A percentile compares a stretch with the other conserved stretches of the same genome.
Evolutionary conservation across 345 rosid species (phyloP).

Genomic region (Acer negundo): DNA sequence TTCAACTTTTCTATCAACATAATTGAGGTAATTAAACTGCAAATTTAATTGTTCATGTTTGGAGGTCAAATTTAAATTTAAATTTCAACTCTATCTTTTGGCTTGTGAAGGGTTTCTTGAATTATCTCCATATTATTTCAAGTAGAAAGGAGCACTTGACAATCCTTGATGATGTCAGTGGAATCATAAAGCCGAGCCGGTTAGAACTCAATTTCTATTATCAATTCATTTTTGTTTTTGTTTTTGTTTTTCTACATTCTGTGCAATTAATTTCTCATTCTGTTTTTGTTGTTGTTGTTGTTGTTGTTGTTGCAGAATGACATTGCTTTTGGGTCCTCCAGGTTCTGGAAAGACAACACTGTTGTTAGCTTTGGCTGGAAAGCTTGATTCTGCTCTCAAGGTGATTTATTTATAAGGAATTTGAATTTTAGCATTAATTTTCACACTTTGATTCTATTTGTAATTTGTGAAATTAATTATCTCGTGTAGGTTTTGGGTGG

Average conservation of each 20-base stretch:
- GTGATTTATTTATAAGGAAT: slow-evolving; percentile 34
- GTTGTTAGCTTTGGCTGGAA: slow-evolving; percentile 74
- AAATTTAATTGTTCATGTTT: neutral
- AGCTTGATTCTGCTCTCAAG: slow-evolving; percentile 63
- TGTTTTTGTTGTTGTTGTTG: neutral
- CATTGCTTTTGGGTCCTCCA: slow-evolving; percentile 88
- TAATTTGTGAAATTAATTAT: neutral
- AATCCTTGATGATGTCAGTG: slow-evolving; percentile 69
- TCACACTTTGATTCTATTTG: slow-evolving; percentile 29
- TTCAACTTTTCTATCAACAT: slow-evolving; percentile 25
- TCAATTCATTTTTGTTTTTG: neutral
- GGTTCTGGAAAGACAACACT: slow-evolving; percentile 85
- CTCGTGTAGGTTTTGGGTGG: slow-evolving; percentile 39
- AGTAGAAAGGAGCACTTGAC: slow-evolving; percentile 53
- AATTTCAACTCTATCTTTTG: neutral
- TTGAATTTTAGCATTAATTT: slow-evolving; percentile 1
- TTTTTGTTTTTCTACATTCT: neutral
- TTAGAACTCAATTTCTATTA: slow-evolving; percentile 16
- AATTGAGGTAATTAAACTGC: slow-evolving; percentile 30
- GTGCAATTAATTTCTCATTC: neutral
- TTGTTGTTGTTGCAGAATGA: slow-evolving; percentile 41
- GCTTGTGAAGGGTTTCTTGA: slow-evolving; percentile 34
- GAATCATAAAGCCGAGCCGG: slow-evolving; percentile 80
- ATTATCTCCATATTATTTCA: slow-evolving; percentile 38
- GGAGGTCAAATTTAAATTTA: neutral